phyloP scores from a whole-genome alignment of 371 early-diverging fungal genomes.

The Saksenaea vasiformis region DNA sequence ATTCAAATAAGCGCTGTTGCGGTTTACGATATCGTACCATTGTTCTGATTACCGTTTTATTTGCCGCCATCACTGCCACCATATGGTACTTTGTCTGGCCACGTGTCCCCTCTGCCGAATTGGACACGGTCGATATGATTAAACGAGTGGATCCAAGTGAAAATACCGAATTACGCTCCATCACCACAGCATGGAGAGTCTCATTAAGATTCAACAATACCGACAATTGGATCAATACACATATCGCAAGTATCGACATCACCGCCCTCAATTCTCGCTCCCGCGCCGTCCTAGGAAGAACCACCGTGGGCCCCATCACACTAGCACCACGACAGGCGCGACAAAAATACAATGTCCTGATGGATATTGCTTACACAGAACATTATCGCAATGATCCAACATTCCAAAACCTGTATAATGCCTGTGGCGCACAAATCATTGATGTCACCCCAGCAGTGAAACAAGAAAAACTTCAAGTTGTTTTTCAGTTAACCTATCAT shows the following conservation, averaged over 20 bases:
- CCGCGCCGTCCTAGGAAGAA: constrained; percentile 11
- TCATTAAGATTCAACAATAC: constrained; percentile 31
- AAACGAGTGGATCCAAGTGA: neutral
- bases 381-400: constrained; percentile 29
- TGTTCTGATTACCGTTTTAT: neutral
- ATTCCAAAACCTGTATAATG: constrained; percentile 36
- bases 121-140: neutral
- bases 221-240: constrained; percentile 36
- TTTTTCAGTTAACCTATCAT: constrained; percentile 26
- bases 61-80: constrained; percentile 15
- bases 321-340: constrained; percentile 8
- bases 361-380: constrained; percentile 24
- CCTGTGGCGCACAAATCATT: constrained; percentile 30
- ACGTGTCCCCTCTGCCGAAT: constrained; percentile 18
- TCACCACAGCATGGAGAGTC: constrained; percentile 25
- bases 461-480: constrained; percentile 27
- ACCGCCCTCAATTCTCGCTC: constrained; percentile 21
- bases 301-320: constrained; percentile 7
- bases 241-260: constrained; percentile 17
- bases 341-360: constrained; percentile 9
- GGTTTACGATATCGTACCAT: constrained; percentile 16
- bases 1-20: constrained; percentile 10
- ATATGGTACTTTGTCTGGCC: constrained; percentile 45
- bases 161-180: neutral
- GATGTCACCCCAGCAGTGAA: constrained; percentile 18